Evolutionary conservation across 1,284 basidiomycete species (phyloP).

Genomic region (Thelephora terrestris): DNA sequence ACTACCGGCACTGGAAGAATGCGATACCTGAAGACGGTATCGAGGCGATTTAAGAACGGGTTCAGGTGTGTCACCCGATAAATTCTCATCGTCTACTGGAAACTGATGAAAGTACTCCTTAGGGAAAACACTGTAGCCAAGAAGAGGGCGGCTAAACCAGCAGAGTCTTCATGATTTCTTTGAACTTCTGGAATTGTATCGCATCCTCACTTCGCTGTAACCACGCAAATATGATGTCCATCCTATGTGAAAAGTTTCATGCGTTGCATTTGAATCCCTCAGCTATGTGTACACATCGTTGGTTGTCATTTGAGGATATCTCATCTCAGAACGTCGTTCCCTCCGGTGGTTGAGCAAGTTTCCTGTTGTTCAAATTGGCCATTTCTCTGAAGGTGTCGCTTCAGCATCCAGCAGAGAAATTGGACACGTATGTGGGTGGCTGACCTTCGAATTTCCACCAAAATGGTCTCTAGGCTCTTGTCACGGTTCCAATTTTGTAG

Average conservation of each 20-base stretch:
- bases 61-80: conserved; percentile 53
- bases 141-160: conserved; percentile 41
- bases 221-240: neutral
- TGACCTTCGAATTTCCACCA: conserved; percentile 87
- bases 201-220: neutral
- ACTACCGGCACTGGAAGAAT: conserved; percentile 97
- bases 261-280: neutral
- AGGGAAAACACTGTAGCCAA: conserved; percentile 77
- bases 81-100: conserved; percentile 4
- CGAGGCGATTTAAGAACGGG: conserved; percentile 96
- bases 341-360: conserved; percentile 91
- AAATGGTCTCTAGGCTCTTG: conserved; percentile 74
- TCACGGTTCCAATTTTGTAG: conserved; percentile 68
- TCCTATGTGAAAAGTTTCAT: neutral
- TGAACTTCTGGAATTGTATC: neutral
- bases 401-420: neutral
- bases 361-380: conserved; percentile 85
- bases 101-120: conserved; percentile 14
- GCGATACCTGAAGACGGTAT: conserved; percentile 88
- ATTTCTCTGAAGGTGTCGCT: conserved; percentile 62
- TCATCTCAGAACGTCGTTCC: conserved; percentile 54
- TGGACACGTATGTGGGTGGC: conserved; percentile 17
- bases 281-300: neutral
- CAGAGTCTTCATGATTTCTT: conserved; percentile 21
- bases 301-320: neutral